Evolutionary conservation across 202 grass and related monocot species (phyloP), one percentile per base, ranked within the genome.

Genomic region (Dendrocalamus latiflorus): DNA sequence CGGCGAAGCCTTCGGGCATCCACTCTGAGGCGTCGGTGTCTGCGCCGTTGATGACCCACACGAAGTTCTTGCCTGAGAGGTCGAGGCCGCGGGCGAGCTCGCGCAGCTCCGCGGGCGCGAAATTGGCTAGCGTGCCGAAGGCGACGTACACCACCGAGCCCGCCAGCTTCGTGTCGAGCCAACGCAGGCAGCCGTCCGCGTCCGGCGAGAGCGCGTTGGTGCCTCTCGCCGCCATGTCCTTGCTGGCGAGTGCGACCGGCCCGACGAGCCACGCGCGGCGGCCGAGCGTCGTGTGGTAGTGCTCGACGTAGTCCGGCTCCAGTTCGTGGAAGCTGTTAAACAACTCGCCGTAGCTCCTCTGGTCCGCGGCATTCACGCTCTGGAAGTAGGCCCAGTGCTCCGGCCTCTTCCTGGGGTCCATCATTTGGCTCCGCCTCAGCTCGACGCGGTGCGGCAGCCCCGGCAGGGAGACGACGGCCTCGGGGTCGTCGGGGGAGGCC

Each of bases 261-360:
- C 91, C 91, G 42, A 97, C 75, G 16, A 89, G 73, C 86, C 86
- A 97, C 1, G 69, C 14, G 47, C 78, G 88, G 63, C 88, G 67
- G 3, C 75, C 36, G 3, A 84, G 18, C 30, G 65, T 67, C 17
- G 63, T 48, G 8, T 33, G 64, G 84, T 86, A 89, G 84, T 97
- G 74, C n/a, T 80, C 74, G 13, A 77, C 33, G 72, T 86, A 97
- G 30, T 89, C 86, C 4, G 81, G 42, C 61, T 93, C 93, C 30
- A 97, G 66, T 3, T 88, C 84, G 45, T 75, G 70, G 88, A 91
- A 93, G 77, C 88, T 93, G 45, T 97, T 97, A 15, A 77, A 74
- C 37, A 97, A 15, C 28, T 92, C 93, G 50, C 90, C 90, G 43
- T 70, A 91, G 80, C 93, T 84, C 37, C 47, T 65, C 60, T 61